Evolutionary conservation across 306 rosid species (phyloP), one percentile per base, ranked within the genome.

Genomic region (Argentina anserina): DNA sequence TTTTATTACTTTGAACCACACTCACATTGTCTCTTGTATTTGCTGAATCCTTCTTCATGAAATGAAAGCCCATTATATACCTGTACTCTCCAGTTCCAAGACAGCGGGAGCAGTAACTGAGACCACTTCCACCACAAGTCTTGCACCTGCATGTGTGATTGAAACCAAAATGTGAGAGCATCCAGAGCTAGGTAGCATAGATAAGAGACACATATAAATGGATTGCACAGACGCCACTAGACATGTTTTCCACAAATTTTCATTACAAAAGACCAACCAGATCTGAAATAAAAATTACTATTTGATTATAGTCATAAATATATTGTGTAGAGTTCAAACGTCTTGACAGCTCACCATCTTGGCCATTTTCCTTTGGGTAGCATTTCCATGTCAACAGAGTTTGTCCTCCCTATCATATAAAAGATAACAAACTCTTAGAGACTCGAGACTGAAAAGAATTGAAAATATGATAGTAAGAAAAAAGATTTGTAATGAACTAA

Each of bases 301-400:
- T 17, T 28, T 59, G 14, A 61, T 33, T 29, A 52, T 21, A 6
- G 0, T 6, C 6, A 6, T n/a, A 0, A 17, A 46, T 46, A 46
- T 49, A 49, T 2, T 53, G 29, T 53, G 10, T 25, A 49, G 41
- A 23, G 14, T 10, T 8, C 13, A 10, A 2, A 45, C 52, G 43
- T 65, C 6, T 71, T 43, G 11, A 69, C 40, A 9, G n/a, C 33
- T 58, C 73, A 86, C 98, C 97, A 94, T 74, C 83, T 84, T 36
- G 98, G 98, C 98, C 98, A 94, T 76, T 94, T 90, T 13, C 98
- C 97, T 81, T 89, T 86, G 2, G 97, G 95, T 42, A 94, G 97
- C 90, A 94, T 84, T 82, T 81, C 83, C 63, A 87, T 59, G 60
- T 86, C 82, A 62, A 81, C 84, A 70, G 36, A 76, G 69, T 91